Conservation (phyloP, 495 filamentous ascomycete species). For the Penicillium egyptiacum region DNA sequence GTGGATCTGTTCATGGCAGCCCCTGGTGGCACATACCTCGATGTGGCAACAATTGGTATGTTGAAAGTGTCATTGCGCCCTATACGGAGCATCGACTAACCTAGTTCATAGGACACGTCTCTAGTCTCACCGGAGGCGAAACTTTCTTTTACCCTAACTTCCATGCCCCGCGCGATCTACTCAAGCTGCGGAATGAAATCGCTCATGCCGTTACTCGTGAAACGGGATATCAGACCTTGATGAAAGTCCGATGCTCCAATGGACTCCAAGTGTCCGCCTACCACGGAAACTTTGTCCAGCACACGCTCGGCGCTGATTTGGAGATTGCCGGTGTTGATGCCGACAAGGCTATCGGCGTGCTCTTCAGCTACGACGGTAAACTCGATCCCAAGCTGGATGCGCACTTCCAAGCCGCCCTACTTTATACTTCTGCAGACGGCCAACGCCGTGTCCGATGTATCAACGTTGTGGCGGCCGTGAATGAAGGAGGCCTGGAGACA, state of each 20-base stretch:
- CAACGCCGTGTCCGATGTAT: constrained; percentile 89
- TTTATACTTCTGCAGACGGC: constrained; percentile 90
- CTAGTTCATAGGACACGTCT: constrained; percentile 36
- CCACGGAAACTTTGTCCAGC: constrained; percentile 93
- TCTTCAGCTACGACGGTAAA: constrained; percentile 96
- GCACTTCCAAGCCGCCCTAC: constrained; percentile 92
- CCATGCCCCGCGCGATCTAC: constrained; percentile 76
- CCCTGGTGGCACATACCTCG: constrained; percentile 83
- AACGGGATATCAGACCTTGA: constrained; percentile 92
- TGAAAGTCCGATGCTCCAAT: constrained; percentile 98
- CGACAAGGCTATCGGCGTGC: constrained; percentile 88
- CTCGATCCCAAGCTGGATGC: constrained; percentile 94
- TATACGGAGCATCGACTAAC: constrained; percentile 17
- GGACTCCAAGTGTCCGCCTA: constrained; percentile 92
- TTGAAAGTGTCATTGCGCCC: constrained; percentile 11
- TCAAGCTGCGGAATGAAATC: constrained; percentile 83
- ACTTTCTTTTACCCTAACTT: constrained; percentile 97
- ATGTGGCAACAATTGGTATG: constrained; percentile 91
- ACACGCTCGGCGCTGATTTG: constrained; percentile 90
- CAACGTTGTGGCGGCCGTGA: constrained; percentile 90
- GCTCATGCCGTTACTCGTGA: constrained; percentile 85
- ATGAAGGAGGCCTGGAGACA: constrained; percentile 75
- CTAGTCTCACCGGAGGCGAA: constrained; percentile 76
- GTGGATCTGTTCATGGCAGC: constrained; percentile 93
- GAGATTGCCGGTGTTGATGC: constrained; percentile 92